Percentiles rank a stretch among this genome's conserved stretches.
Evolutionary conservation across 371 early-diverging fungal genomes (phyloP).

Genomic region (Zopfochytrium polystomum): DNA sequence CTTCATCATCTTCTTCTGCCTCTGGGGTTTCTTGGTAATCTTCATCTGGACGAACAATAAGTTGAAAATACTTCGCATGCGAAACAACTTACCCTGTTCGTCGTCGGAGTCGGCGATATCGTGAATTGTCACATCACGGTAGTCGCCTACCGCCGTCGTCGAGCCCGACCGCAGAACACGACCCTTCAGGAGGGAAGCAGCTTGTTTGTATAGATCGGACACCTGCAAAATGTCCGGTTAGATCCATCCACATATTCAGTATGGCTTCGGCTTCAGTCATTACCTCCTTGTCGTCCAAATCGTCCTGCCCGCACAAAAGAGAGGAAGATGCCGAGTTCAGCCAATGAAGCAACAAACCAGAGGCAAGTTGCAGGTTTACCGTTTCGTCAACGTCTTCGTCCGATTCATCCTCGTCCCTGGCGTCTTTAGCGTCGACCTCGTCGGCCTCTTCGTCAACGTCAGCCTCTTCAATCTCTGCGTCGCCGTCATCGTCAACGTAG

Average conservation of each 20-base stretch:
- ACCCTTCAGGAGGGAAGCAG: slow-evolving; percentile 3
- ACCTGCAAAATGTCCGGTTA: slow-evolving; percentile 10
- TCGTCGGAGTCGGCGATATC: slow-evolving; percentile 9
- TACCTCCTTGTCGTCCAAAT: no score
- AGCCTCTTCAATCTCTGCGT: neutral
- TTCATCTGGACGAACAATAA: neutral
- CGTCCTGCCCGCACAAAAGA: no score
- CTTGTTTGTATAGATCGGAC: slow-evolving; percentile 1
- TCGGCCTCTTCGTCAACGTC: neutral
- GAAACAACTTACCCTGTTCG: slow-evolving; percentile 15
- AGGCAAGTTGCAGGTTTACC: neutral
- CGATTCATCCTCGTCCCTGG: neutral
- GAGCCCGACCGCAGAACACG: slow-evolving; percentile 15
- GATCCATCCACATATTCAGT: no score
- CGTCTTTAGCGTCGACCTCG: neutral
- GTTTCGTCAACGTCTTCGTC: neutral
- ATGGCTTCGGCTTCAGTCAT: no score
- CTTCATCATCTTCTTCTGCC: slow-evolving; percentile 5
- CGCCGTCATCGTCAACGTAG: neutral
- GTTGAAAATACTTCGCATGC: neutral
- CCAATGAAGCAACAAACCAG: neutral
- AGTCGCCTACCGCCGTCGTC: neutral
- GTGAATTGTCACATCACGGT: slow-evolving; percentile 8
- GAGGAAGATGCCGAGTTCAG: no score
- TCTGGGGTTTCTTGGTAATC: neutral